phyloP scores from a whole-genome alignment of 768 basidiomycete species.

The Lactarius vividus region DNA sequence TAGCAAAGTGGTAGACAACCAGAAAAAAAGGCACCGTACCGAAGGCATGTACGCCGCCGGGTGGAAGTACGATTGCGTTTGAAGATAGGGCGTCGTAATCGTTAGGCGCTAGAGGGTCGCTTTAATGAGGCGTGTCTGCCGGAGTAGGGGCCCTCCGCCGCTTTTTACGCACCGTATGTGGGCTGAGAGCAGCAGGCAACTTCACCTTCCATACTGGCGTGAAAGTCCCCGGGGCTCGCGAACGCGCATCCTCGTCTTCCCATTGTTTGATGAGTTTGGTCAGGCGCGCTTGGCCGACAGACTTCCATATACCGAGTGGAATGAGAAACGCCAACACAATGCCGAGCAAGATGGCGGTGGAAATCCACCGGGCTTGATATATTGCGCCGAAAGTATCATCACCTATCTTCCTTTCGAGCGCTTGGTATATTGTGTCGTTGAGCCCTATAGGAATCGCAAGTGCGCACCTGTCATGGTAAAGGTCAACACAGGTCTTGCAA shows the following conservation, averaged over 20 bases:
- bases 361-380: constrained; percentile 39
- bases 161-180: constrained; percentile 35
- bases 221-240: constrained; percentile 28
- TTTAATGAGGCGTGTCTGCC: background rate
- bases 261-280: constrained; percentile 40
- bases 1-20: background rate
- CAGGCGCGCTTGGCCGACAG: constrained; percentile 39
- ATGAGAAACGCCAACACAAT: constrained; percentile 37
- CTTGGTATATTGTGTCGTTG: constrained; percentile 37
- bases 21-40: constrained; percentile 31
- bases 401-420: constrained; percentile 26
- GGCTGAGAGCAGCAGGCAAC: constrained; percentile 41
- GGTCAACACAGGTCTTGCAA: background rate
- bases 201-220: constrained; percentile 44
- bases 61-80: constrained; percentile 39
- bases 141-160: background rate
- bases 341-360: constrained; percentile 40
- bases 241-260: constrained; percentile 40
- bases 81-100: constrained; percentile 39
- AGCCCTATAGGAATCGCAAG: constrained; percentile 42
- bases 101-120: constrained; percentile 37
- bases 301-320: constrained; percentile 44
- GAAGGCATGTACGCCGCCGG: constrained; percentile 44
- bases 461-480: constrained; percentile 33
- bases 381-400: background rate